Evolutionary conservation across 208 protist species (phyloP).

Genomic region (Wallacemonas collosoma): DNA sequence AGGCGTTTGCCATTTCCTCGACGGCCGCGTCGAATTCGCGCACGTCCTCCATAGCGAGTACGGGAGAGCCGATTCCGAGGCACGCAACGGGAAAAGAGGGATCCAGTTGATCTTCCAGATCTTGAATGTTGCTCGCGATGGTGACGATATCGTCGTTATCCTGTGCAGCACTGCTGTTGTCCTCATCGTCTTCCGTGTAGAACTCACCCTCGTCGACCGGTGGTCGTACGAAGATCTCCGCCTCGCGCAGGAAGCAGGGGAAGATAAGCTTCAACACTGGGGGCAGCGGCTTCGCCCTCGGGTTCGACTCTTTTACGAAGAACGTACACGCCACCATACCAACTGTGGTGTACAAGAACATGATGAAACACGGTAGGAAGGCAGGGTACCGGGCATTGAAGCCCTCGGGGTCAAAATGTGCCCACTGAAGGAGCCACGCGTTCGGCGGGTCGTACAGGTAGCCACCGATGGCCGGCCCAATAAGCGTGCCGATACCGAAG

Average conservation of each 20-base stretch:
- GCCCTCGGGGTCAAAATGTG: conserved; percentile 33
- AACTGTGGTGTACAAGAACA: conserved; percentile 59
- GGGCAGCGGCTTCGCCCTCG: conserved; percentile 49
- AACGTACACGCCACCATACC: conserved; percentile 54
- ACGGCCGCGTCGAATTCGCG: conserved; percentile 11
- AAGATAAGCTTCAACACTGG: conserved; percentile 29
- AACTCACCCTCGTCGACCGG: conserved; percentile 27
- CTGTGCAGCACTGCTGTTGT: neutral
- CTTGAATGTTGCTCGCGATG: conserved; percentile 8
- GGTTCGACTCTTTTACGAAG: conserved; percentile 67
- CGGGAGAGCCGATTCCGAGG: conserved; percentile 6
- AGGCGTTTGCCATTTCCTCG: conserved; percentile 3
- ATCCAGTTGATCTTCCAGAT: neutral
- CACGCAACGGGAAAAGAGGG: conserved; percentile 11
- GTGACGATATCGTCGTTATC: conserved; percentile 11
- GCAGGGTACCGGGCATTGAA: conserved; percentile 49
- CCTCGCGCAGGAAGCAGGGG: conserved; percentile 28
- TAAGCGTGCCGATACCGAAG: conserved; percentile 53
- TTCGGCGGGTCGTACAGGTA: conserved; percentile 64
- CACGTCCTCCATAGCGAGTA: conserved; percentile 12
- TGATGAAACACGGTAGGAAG: conserved; percentile 49
- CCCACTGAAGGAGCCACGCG: conserved; percentile 29
- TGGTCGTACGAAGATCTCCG: conserved; percentile 28
- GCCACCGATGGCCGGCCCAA: conserved; percentile 63
- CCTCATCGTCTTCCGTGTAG: conserved; percentile 19